These are phyloP conservation scores for Russula virescens DNA, from an alignment of 768 basidiomycete species.

Conservation along the genomic window DNA sequence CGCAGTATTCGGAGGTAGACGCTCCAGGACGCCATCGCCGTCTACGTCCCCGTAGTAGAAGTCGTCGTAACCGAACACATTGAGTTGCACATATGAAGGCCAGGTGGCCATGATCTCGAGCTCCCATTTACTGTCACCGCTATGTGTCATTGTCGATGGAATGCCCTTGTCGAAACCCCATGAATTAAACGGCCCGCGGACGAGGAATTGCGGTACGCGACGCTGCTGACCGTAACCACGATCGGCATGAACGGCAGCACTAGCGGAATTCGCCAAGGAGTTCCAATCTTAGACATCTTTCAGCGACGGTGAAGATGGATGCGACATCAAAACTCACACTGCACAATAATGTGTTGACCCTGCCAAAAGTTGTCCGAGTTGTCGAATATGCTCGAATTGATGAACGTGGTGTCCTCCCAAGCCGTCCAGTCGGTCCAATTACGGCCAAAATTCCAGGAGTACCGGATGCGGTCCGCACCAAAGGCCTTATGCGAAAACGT, in stretches of 20 bases:
- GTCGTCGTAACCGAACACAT: slow-evolving; percentile 86
- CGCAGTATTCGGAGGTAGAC: slow-evolving; percentile 81
- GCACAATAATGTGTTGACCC: slow-evolving; percentile 82
- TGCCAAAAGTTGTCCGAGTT: slow-evolving; percentile 55
- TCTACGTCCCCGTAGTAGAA: slow-evolving; percentile 92
- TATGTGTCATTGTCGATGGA: slow-evolving; percentile 58
- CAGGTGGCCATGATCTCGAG: slow-evolving; percentile 85
- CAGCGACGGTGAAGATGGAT: neutral
- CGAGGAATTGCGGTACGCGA: slow-evolving; percentile 82
- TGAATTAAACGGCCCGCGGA: slow-evolving; percentile 82
- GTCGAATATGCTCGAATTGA: slow-evolving; percentile 54
- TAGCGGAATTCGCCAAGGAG: slow-evolving; percentile 51
- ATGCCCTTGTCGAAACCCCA: slow-evolving; percentile 92
- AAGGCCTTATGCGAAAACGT: slow-evolving; percentile 75
- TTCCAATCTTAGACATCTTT: slow-evolving; percentile 62
- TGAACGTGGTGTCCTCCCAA: slow-evolving; percentile 69
- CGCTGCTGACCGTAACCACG: slow-evolving; percentile 52
- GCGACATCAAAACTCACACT: slow-evolving; percentile 51
- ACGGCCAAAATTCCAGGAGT: slow-evolving; percentile 79
- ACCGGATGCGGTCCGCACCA: slow-evolving; percentile 85
- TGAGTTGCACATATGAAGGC: slow-evolving; percentile 87
- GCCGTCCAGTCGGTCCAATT: slow-evolving; percentile 77
- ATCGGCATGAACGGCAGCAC: slow-evolving; percentile 75
- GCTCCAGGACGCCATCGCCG: slow-evolving; percentile 81
- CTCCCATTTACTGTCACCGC: slow-evolving; percentile 67